Percentiles rank a stretch among this genome's conserved stretches.
phyloP scores from a whole-genome alignment of 805 yeast genomes.

The Clavispora carvajalis region DNA sequence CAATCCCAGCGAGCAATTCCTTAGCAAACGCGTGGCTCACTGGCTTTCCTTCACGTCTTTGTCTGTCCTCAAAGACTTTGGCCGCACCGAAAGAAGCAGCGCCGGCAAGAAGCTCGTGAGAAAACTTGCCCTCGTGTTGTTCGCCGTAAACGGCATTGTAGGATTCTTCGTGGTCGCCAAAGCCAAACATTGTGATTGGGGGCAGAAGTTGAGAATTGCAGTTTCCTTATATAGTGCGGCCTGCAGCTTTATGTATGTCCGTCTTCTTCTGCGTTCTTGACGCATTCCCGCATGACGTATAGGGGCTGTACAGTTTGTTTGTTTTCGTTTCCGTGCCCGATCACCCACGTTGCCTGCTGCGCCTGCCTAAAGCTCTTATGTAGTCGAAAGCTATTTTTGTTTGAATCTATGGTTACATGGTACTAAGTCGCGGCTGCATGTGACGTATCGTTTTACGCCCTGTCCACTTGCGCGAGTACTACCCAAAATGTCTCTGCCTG shows the following conservation, averaged over 20 bases:
- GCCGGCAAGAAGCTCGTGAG: conserved; percentile 29
- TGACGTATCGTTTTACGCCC: no score
- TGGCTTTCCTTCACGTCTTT: conserved; percentile 29
- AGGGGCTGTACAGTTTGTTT: not conserved
- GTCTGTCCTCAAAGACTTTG: conserved; percentile 27
- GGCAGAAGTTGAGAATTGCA: not conserved
- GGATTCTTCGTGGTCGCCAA: conserved; percentile 22
- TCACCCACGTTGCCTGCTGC: not conserved
- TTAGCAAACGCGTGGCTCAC: conserved; percentile 27
- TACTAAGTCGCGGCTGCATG: no score
- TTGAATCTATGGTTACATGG: not conserved
- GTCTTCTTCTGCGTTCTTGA: not conserved
- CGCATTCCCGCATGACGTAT: not conserved
- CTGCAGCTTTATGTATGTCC: not conserved
- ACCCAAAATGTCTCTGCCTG: no score
- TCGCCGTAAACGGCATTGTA: conserved; percentile 27
- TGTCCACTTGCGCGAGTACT: no score
- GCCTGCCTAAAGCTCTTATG: not conserved
- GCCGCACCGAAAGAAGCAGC: conserved; percentile 30
- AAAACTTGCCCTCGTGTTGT: conserved; percentile 25
- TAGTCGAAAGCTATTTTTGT: not conserved
- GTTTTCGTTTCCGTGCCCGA: no score
- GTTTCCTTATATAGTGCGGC: conserved; percentile 1
- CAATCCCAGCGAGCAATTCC: conserved; percentile 25
- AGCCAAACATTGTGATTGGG: conserved; percentile 5